Base-by-base conservation (phyloP, 78 protist species). In the Monocercomonoides exilis region DNA sequence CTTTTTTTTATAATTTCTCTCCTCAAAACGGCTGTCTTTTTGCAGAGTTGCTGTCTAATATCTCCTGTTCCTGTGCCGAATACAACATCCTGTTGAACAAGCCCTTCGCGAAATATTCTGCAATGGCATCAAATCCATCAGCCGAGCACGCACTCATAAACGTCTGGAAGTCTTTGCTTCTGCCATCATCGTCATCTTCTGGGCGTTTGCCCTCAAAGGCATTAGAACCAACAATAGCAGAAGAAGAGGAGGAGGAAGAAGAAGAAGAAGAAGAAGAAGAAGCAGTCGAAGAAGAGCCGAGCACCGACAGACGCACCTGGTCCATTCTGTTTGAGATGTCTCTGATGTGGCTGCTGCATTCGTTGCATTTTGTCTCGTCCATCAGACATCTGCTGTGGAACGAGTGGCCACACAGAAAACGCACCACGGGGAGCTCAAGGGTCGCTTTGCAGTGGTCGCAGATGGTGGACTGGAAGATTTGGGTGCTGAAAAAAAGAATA, bases 391-490 rank as follows among this genome's bases (percentile, higher is more conserved):
- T 81, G 87, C 84, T 91, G 87, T 94, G 97, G 94, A 87, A 94
- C 2, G 95, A 90, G 85, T 96, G 96, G 82, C 43, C 86, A 87
- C 98, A 96, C 44, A 94, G 11, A 63, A 95, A 95, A 45, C 95
- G 98, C 43, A 94, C 92, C 29, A 93, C 92, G 29, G 98, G 98
- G 44, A 94, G 89, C 34, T 95, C 97, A 34, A 96, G 88, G 0
- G 87, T 88, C 46, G 41, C n/a, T 3, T 64, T 54, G 89, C 98
- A 96, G 34, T 33, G 81, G 35, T 81, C 6, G 87, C 98, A 96
- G 43, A 89, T 87, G 1, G 86, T 38, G 34, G 41, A 63, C 89
- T 94, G 96, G 92, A 95, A 93, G 32, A 92, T 89, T 38, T 87
- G 64, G 0, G 96, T 93, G 4, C 88, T 87, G 86, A 6, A 6